Evolutionary conservation across 768 basidiomycete species (phyloP), one percentile per base, ranked within the genome.

Genomic region (Serendipita sp.): DNA sequence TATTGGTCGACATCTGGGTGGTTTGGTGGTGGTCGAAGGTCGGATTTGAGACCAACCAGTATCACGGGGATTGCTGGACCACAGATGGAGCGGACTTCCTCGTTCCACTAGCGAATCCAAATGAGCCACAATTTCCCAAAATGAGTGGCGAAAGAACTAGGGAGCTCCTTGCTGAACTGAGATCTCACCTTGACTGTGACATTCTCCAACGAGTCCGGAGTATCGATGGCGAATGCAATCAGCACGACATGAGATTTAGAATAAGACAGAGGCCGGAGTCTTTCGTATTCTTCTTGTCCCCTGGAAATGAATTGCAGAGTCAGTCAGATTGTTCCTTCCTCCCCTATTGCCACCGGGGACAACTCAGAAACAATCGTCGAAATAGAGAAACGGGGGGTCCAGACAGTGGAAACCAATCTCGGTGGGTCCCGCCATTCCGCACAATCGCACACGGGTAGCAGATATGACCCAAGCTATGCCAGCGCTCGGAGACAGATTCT

Each of bases 261-360:
- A 76, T 98, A 98, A 54, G 93, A 96, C 75, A 99, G 83, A 54
- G 96, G 96, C 70, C 96, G 86, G 71, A 98, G 79, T 68, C 95
- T 87, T 87, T 98, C 95, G 74, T 99, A 97, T 77, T 96, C 95
- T 78, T 99, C 95, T 78, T 97, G 94, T 53, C 95, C 94, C 71
- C 94, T 96, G 72, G 65, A 64, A 69, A 67, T 67, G 67, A 66
- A 51, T 51, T n/a, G 48, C 48, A n/a, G 5, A 5, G 48, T 51
- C 48, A 51, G 48, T 51, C 41, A 41, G 13, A 41, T 13, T 41
- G 41, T 41, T 41, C 41, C 41, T 7, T 41, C 41, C 41, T 13
- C 41, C 5, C 13, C 7, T 41, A 41, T 41, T 24, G 24, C 24
- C 24, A 24, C 24, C 24, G 24, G 24, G 24, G 24, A 24, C 24